Conservation (phyloP, 345 rosid genomes). For the Cardamine resedifolia region DNA sequence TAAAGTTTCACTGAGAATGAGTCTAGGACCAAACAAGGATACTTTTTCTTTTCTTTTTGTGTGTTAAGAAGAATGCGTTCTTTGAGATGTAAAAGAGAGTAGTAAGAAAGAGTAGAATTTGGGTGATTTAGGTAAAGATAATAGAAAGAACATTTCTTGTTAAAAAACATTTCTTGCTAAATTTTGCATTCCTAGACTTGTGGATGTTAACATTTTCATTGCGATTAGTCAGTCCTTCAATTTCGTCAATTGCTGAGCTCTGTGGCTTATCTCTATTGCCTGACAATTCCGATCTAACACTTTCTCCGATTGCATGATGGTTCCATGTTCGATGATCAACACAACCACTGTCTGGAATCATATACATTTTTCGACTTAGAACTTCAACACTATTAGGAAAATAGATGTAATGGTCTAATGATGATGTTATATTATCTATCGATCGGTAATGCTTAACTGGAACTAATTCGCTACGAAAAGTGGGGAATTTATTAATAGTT, state of each 20-base stretch:
- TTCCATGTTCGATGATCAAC: not conserved
- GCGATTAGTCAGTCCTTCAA: not conserved
- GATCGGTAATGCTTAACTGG: not conserved
- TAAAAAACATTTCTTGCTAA: not conserved
- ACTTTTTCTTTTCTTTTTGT: not conserved
- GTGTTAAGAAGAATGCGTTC: not conserved
- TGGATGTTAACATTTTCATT: not conserved
- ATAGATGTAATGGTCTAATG: not conserved
- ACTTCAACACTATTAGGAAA: not conserved
- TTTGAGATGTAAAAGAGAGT: slow-evolving; percentile 14
- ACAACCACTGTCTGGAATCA: not conserved
- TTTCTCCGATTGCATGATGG: not conserved
- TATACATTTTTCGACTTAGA: not conserved
- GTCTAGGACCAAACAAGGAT: slow-evolving; percentile 3
- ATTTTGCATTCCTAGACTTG: not conserved
- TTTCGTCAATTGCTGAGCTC: not conserved
- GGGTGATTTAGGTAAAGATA: not conserved
- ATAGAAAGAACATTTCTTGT: not conserved
- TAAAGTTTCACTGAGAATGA: not conserved
- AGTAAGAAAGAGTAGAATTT: not conserved
- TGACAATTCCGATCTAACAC: not conserved
- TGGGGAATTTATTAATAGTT: not conserved
- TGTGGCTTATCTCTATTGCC: not conserved
- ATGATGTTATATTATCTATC: not conserved
- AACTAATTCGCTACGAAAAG: not conserved